phyloP scores from a whole-genome alignment of 179 eudicot genomes.

The Carnegiea gigantea region DNA sequence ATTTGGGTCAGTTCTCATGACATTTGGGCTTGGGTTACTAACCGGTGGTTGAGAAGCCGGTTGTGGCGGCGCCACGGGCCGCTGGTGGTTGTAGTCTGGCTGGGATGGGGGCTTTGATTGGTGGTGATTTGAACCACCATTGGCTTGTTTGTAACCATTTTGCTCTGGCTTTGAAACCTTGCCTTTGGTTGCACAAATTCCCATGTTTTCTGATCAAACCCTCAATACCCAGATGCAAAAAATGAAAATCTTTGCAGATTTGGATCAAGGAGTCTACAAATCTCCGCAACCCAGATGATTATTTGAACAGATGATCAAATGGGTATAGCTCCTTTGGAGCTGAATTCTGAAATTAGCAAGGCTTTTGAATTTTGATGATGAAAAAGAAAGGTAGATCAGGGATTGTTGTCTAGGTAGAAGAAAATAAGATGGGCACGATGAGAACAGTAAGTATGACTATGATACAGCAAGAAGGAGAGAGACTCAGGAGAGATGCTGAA shows the following conservation, averaged over 20 bases:
- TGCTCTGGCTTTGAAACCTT: conserved; percentile 21
- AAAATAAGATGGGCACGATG: background rate
- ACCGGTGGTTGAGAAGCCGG: conserved; percentile 26
- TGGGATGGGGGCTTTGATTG: conserved; percentile 22
- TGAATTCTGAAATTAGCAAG: background rate
- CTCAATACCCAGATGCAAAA: background rate
- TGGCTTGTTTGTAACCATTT: conserved; percentile 28
- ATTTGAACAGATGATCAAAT: background rate
- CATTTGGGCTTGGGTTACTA: conserved; percentile 29
- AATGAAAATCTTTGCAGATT: background rate
- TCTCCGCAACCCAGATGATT: conserved; percentile 23
- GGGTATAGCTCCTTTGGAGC: background rate
- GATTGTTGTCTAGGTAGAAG: background rate
- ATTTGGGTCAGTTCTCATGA: conserved; percentile 17
- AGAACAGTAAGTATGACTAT: background rate
- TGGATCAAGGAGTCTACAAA: background rate
- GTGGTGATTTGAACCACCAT: conserved; percentile 13
- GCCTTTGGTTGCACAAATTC: conserved; percentile 54
- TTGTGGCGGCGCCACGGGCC: conserved; percentile 18
- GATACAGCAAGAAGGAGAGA: background rate
- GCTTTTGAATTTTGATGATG: background rate
- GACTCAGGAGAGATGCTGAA: too few species aligned
- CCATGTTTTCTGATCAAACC: conserved; percentile 30
- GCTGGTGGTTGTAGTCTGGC: conserved; percentile 14
- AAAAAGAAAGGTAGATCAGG: conserved; percentile 17